These are phyloP conservation scores for Mucor circinelloides DNA, from an alignment of 371 early-diverging fungal genomes.

Conservation along the genomic window DNA sequence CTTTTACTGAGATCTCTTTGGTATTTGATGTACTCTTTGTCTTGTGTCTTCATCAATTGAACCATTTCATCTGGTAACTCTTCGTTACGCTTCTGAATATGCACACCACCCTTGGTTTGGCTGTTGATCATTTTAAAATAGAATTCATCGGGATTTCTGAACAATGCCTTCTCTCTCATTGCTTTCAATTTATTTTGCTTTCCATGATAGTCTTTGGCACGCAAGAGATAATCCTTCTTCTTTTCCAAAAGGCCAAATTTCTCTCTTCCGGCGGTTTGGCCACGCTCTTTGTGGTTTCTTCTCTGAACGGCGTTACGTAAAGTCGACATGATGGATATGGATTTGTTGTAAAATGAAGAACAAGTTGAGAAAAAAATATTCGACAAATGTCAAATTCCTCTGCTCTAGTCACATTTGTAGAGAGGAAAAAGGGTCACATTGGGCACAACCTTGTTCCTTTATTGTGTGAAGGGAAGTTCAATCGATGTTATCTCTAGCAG, in stretches of 20 bases:
- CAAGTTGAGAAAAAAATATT: background rate
- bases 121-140: slow-evolving; percentile 95
- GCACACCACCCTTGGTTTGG: slow-evolving; percentile 83
- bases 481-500: slow-evolving; percentile 28
- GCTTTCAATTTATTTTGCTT: slow-evolving; percentile 86
- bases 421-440: slow-evolving; percentile 13
- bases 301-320: slow-evolving; percentile 84
- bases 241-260: slow-evolving; percentile 90
- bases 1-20: slow-evolving; percentile 82
- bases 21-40: slow-evolving; percentile 81
- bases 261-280: slow-evolving; percentile 75
- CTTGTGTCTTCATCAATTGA: slow-evolving; percentile 90
- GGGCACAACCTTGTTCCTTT: background rate
- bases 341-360: background rate
- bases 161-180: slow-evolving; percentile 83
- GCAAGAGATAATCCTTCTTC: slow-evolving; percentile 95
- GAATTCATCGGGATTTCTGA: slow-evolving; percentile 96
- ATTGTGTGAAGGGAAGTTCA: background rate
- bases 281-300: slow-evolving; percentile 92
- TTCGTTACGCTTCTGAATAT: slow-evolving; percentile 74
- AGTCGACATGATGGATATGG: slow-evolving; percentile 41
- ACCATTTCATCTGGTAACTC: slow-evolving; percentile 77
- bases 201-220: slow-evolving; percentile 88
- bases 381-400: background rate
- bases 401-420: slow-evolving; percentile 3